Conservation (phyloP, 2,329 filamentous ascomycete species). For the Drechslera avenae region DNA sequence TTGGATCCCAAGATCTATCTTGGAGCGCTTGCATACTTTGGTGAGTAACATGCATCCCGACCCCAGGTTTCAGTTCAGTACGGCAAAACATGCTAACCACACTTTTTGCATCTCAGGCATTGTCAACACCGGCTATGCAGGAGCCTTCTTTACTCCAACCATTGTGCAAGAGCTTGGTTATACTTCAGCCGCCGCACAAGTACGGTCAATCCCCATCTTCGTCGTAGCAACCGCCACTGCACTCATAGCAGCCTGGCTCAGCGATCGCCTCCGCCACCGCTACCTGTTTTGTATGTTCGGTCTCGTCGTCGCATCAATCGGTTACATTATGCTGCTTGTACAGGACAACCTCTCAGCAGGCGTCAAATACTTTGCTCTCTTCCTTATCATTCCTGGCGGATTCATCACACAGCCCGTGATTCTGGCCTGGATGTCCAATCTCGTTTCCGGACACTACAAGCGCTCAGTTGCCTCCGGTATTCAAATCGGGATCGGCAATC, state of each 20-base stretch:
- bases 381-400: constrained; percentile 59
- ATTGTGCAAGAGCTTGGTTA: constrained; percentile 50
- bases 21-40: constrained; percentile 30
- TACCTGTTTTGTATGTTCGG: constrained; percentile 60
- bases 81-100: background rate
- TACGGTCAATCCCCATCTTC: constrained; percentile 49
- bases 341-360: constrained; percentile 52
- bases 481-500: constrained; percentile 55
- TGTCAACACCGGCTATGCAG: constrained; percentile 56
- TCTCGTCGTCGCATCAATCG: constrained; percentile 56
- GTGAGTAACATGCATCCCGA: background rate
- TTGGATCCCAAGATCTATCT: constrained; percentile 39
- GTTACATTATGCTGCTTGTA: constrained; percentile 60
- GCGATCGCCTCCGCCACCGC: constrained; percentile 59
- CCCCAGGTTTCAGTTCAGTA: accelerated
- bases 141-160: constrained; percentile 50
- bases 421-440: constrained; percentile 63
- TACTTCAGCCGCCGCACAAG: constrained; percentile 44
- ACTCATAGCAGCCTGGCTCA: constrained; percentile 50
- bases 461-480: constrained; percentile 58
- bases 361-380: constrained; percentile 61
- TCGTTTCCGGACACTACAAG: constrained; percentile 64
- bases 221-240: constrained; percentile 46
- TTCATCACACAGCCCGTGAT: constrained; percentile 62
- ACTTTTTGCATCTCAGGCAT: constrained; percentile 15